These are phyloP conservation scores for Dactylis glomerata DNA, from an alignment of 176 grass and related monocot species.

Conservation along the genomic window DNA sequence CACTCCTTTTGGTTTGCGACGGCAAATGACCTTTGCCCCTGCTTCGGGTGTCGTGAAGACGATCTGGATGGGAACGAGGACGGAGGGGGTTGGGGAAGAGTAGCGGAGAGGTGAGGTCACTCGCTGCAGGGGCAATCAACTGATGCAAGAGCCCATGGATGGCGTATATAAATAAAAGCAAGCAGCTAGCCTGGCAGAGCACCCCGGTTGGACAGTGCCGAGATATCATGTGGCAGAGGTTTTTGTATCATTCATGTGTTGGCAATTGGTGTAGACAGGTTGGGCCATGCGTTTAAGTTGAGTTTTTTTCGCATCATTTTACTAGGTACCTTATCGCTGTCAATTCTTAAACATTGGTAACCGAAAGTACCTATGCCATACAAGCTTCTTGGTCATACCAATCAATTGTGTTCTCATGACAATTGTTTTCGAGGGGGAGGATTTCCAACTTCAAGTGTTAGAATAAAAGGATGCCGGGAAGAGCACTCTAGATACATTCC, in stretches of 20 bases:
- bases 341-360: not conserved
- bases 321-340: not conserved
- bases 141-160: slow-evolving; percentile 36
- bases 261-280: slow-evolving; percentile 5
- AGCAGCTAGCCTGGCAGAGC: not conserved
- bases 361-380: too few species aligned
- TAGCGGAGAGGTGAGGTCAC: not conserved
- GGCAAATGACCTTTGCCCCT: slow-evolving; percentile 3
- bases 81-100: not conserved
- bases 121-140: slow-evolving; percentile 24
- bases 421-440: too few species aligned
- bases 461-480: too few species aligned
- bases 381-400: too few species aligned
- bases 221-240: slow-evolving; percentile 40
- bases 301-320: not conserved
- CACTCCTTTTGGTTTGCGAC: slow-evolving; percentile 16
- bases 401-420: too few species aligned
- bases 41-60: slow-evolving; percentile 33
- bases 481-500: too few species aligned
- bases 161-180: slow-evolving; percentile 53
- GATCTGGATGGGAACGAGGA: not conserved
- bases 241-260: slow-evolving; percentile 28
- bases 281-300: not conserved
- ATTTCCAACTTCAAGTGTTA: too few species aligned
- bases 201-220: slow-evolving; percentile 9